phyloP scores from a whole-genome alignment of 305 asterid species.

The Fraxinus ornus region DNA sequence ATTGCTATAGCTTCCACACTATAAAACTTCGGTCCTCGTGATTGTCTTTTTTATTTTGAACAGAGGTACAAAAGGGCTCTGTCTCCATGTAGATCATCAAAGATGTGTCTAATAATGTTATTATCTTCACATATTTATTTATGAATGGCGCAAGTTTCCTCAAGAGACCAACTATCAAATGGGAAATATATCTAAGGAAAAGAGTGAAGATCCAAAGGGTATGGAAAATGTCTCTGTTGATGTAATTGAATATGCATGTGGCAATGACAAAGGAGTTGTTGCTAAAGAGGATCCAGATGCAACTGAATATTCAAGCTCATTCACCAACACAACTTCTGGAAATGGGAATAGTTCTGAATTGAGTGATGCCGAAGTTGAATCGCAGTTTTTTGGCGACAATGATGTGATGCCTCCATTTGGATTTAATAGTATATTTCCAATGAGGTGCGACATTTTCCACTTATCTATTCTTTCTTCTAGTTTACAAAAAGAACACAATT shows the following conservation, averaged over 20 bases:
- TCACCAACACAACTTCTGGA: slow-evolving; percentile 62
- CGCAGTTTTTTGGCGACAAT: slow-evolving; percentile 53
- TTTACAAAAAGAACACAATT: neutral
- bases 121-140: neutral
- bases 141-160: slow-evolving; percentile 16
- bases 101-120: neutral
- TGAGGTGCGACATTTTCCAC: slow-evolving; percentile 50
- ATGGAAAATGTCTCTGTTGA: slow-evolving; percentile 45
- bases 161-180: slow-evolving; percentile 18
- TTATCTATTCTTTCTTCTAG: neutral
- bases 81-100: neutral
- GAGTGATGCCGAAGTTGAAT: slow-evolving; percentile 88
- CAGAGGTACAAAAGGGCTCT: neutral
- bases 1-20: neutral
- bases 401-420: slow-evolving; percentile 58
- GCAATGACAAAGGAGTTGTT: slow-evolving; percentile 41
- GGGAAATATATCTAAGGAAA: slow-evolving; percentile 34
- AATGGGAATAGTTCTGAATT: slow-evolving; percentile 52
- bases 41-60: neutral
- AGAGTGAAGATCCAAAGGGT: slow-evolving; percentile 33
- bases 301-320: slow-evolving; percentile 88
- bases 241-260: slow-evolving; percentile 48
- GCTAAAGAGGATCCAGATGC: slow-evolving; percentile 76
- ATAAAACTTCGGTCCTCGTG: neutral
- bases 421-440: slow-evolving; percentile 54